A percentile compares a stretch with the other conserved stretches of the same genome.
phyloP scores from a whole-genome alignment of 164 flowering plant genomes.

The Stephania japonica region DNA sequence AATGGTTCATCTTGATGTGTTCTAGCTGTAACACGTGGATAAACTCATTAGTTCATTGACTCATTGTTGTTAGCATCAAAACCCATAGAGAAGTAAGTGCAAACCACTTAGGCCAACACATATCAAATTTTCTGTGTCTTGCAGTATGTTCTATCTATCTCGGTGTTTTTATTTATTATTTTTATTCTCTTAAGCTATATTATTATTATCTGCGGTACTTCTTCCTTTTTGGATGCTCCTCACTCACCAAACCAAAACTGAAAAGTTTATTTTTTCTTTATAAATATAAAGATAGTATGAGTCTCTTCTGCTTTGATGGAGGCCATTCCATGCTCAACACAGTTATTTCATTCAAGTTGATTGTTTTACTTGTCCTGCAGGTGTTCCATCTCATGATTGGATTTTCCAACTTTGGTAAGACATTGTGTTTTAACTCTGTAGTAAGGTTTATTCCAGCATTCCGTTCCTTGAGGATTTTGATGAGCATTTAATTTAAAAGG shows the following conservation, averaged over 20 bases:
- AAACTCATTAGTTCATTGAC: too few species aligned
- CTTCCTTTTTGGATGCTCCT: neutral
- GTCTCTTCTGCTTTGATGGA: neutral
- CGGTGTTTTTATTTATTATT: neutral
- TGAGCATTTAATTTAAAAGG: neutral
- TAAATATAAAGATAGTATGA: neutral
- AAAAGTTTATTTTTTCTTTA: neutral
- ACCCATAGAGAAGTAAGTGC: neutral
- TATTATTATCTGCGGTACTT: neutral
- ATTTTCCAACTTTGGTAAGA: conserved; percentile 62
- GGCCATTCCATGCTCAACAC: neutral
- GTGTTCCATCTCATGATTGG: conserved; percentile 88
- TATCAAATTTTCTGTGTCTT: neutral
- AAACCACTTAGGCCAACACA: neutral
- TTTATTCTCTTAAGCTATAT: neutral
- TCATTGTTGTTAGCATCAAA: neutral
- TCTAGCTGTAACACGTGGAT: too few species aligned
- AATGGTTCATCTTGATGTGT: neutral
- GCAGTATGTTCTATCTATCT: neutral
- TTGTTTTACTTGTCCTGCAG: conserved; percentile 35
- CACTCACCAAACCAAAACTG: too few species aligned
- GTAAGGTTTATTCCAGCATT: neutral
- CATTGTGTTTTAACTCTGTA: neutral
- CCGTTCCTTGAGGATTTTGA: neutral
- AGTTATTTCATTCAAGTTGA: neutral